phyloP scores from a whole-genome alignment of 2,329 filamentous ascomycete species.

The Aspergillus transmontanensis region DNA sequence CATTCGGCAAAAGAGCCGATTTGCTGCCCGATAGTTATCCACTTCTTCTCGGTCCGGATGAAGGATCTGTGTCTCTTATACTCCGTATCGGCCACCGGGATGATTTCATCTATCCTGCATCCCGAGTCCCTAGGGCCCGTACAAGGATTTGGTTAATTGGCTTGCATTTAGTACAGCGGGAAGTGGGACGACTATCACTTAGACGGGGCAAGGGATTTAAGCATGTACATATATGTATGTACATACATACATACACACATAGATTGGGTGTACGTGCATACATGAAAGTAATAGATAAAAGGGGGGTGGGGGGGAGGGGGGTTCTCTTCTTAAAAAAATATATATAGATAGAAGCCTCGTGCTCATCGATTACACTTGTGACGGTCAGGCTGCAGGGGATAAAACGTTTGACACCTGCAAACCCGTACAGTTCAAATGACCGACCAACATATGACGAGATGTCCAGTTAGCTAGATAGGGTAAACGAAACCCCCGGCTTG shows the following conservation, averaged over 20 bases:
- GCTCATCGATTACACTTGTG: neutral
- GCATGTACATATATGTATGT: neutral
- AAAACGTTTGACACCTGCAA: neutral
- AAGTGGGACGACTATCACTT: neutral
- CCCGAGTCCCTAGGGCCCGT: neutral
- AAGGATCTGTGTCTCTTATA: neutral
- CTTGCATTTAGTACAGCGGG: neutral
- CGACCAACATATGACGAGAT: neutral
- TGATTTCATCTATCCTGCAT: neutral
- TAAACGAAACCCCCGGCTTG: neutral
- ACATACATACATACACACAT: neutral
- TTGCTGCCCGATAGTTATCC: conserved; percentile 32
- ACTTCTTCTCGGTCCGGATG: neutral
- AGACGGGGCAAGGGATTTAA: neutral
- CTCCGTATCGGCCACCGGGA: neutral
- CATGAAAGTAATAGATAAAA: neutral
- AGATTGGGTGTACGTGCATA: neutral
- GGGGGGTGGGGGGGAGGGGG: too few species aligned
- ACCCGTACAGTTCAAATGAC: neutral
- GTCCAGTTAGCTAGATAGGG: neutral
- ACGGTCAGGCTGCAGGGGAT: neutral
- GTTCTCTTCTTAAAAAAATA: neutral
- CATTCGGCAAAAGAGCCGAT: conserved; percentile 46
- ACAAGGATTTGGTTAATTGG: neutral
- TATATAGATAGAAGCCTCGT: neutral